A percentile compares a stretch with the other conserved stretches of the same genome.
These are phyloP conservation scores for Protea cynaroides DNA, from an alignment of 164 flowering plant genomes.

Conservation along the genomic window DNA sequence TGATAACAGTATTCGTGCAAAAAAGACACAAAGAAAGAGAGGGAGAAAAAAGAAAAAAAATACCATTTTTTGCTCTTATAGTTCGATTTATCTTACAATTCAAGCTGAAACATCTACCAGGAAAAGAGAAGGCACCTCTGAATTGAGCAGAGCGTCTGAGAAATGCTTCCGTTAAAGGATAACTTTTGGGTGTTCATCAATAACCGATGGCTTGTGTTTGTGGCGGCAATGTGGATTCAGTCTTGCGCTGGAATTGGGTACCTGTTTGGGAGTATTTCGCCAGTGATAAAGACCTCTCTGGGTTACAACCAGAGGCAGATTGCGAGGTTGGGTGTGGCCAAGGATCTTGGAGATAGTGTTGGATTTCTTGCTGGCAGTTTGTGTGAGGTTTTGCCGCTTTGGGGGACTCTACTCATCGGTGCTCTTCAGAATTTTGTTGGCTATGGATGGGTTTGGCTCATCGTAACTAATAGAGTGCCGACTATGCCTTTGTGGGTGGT, in stretches of 20 bases:
- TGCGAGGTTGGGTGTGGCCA: slow-evolving; percentile 48
- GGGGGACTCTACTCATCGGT: slow-evolving; percentile 38
- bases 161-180: background rate
- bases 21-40: too few relatives aligned
- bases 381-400: slow-evolving; percentile 40
- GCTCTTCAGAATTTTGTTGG: slow-evolving; percentile 43
- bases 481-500: slow-evolving; percentile 47
- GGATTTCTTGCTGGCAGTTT: slow-evolving; percentile 41
- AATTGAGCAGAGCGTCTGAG: background rate
- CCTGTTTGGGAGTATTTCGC: slow-evolving; percentile 50
- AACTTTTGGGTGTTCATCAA: slow-evolving; percentile 18
- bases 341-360: slow-evolving; percentile 46
- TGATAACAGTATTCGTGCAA: too few relatives aligned
- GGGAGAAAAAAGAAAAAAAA: too few relatives aligned
- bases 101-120: too few relatives aligned
- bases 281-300: slow-evolving; percentile 44
- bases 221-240: slow-evolving; percentile 51
- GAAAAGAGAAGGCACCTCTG: background rate
- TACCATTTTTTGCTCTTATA: too few relatives aligned
- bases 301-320: slow-evolving; percentile 45
- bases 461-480: slow-evolving; percentile 26
- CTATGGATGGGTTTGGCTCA: slow-evolving; percentile 52
- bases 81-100: too few relatives aligned
- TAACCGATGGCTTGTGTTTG: slow-evolving; percentile 57
- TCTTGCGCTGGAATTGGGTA: slow-evolving; percentile 48